Evolutionary conservation across 306 rosid species (phyloP).

Genomic region (Casuarina glauca): DNA sequence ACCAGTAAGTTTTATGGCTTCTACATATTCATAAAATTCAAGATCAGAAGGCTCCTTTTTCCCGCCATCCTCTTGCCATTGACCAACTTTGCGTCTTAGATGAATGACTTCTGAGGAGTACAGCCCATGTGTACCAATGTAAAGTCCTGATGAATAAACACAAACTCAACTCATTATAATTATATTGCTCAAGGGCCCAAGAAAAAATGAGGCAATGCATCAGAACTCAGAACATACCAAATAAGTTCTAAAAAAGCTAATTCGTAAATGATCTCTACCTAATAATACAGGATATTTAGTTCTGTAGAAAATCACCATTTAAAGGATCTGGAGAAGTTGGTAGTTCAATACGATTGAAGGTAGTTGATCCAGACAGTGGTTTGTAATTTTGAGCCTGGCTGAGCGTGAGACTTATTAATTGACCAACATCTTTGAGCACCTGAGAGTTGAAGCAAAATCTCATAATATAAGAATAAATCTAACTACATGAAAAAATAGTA

Average conservation of each 20-base stretch:
- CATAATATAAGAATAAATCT: constrained; percentile 11
- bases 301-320: constrained; percentile 60
- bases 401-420: constrained; percentile 72
- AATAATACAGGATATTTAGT: constrained; percentile 23
- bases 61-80: constrained; percentile 74
- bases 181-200: constrained; percentile 13
- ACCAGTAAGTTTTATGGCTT: constrained; percentile 89
- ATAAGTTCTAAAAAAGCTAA: constrained; percentile 23
- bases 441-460: constrained; percentile 37
- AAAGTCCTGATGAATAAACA: constrained; percentile 61
- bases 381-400: constrained; percentile 74
- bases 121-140: constrained; percentile 86
- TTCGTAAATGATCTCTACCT: constrained; percentile 26
- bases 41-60: constrained; percentile 62
- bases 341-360: constrained; percentile 77
- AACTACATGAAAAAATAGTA: neutral
- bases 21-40: constrained; percentile 95
- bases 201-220: neutral
- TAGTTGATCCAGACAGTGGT: constrained; percentile 80
- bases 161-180: constrained; percentile 21
- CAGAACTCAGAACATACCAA: neutral
- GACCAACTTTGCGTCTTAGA: constrained; percentile 73
- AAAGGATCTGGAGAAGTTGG: constrained; percentile 82
- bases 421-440: constrained; percentile 93
- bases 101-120: constrained; percentile 85